Evolutionary conservation across 306 rosid genomes (phyloP).

Genomic region (Gleditsia sinensis): DNA sequence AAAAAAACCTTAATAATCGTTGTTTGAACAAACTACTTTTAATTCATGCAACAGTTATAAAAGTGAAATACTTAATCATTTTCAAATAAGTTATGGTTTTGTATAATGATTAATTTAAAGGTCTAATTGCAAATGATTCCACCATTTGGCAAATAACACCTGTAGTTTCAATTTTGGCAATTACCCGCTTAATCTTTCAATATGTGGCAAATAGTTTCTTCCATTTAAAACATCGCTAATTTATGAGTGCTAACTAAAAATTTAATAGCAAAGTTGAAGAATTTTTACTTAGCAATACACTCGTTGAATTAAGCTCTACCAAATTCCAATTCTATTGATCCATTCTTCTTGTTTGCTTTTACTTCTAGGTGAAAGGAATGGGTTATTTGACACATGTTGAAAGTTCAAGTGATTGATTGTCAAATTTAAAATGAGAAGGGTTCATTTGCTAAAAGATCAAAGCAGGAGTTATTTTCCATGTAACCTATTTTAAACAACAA

Average conservation of each 20-base stretch:
- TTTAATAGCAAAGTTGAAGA: not conserved
- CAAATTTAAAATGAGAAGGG: not conserved
- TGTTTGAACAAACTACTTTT: conserved; percentile 12
- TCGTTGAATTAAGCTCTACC: no score
- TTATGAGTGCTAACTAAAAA: not conserved
- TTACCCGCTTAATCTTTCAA: not conserved
- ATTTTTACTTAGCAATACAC: no score
- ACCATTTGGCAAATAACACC: no score
- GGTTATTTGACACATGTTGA: not conserved
- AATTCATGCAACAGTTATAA: not conserved
- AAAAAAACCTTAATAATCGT: not conserved
- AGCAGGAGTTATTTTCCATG: no score
- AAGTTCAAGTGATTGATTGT: not conserved
- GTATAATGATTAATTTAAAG: no score
- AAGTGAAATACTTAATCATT: conserved; percentile 10
- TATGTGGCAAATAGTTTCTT: not conserved
- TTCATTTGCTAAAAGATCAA: not conserved
- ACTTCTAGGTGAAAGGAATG: not conserved
- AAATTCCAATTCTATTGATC: no score
- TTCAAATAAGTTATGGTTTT: not conserved
- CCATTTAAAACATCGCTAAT: not conserved
- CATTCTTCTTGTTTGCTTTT: no score
- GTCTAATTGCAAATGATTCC: no score
- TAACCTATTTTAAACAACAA: not conserved
- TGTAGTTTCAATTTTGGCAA: not conserved